phyloP scores from a whole-genome alignment of 2,329 filamentous ascomycete species.

The Neopestalotiopsis sp. region DNA sequence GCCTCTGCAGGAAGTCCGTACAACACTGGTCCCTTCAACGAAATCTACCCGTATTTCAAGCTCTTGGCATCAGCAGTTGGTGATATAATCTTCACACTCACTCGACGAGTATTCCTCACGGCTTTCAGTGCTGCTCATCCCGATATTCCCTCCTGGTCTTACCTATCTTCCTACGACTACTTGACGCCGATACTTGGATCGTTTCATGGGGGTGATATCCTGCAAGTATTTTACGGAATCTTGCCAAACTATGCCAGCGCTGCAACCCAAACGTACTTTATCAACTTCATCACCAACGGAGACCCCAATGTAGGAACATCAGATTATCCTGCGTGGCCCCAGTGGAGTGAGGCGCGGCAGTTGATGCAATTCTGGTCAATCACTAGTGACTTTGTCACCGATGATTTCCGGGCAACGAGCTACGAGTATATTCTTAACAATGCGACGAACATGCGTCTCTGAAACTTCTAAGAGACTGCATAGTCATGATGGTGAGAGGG shows the following conservation, averaged over 20 bases:
- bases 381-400: neutral
- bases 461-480: neutral
- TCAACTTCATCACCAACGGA: neutral
- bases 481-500: too few species aligned
- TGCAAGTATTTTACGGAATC: slow-evolving; percentile 72
- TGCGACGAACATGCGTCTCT: neutral
- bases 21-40: slow-evolving; percentile 70
- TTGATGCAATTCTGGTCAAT: neutral
- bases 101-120: slow-evolving; percentile 68
- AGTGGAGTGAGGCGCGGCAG: neutral
- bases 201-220: slow-evolving; percentile 67
- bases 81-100: slow-evolving; percentile 76
- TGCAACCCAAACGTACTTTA: slow-evolving; percentile 7
- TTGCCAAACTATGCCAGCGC: slow-evolving; percentile 61
- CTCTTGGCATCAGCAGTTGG: slow-evolving; percentile 76
- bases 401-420: neutral
- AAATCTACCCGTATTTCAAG: slow-evolving; percentile 78
- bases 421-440: neutral
- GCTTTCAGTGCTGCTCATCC: slow-evolving; percentile 52
- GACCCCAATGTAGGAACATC: slow-evolving; percentile 2
- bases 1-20: slow-evolving; percentile 71
- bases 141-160: slow-evolving; percentile 72
- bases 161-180: slow-evolving; percentile 74
- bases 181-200: slow-evolving; percentile 76
- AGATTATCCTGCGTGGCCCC: neutral